Percentiles rank a stretch among this genome's conserved stretches.
phyloP scores from a whole-genome alignment of 2,329 filamentous ascomycete species.

The Chalaropsis thielavioides region DNA sequence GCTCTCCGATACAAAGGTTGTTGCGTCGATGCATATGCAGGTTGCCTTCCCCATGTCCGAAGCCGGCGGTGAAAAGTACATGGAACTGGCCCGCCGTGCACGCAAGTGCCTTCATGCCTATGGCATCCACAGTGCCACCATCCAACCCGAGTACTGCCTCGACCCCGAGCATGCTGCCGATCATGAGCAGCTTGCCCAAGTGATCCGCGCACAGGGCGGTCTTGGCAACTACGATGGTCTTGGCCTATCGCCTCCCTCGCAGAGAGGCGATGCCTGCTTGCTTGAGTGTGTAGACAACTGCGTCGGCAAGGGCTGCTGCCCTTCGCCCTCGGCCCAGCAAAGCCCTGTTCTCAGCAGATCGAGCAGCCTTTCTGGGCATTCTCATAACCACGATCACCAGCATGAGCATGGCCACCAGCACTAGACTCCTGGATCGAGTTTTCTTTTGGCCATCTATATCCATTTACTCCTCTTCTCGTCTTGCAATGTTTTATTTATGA shows the following conservation, averaged over 20 bases:
- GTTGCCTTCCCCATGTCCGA: constrained; percentile 81
- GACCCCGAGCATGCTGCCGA: constrained; percentile 33
- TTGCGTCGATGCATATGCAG: constrained; percentile 87
- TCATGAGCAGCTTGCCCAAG: constrained; percentile 27
- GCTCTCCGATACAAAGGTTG: constrained; percentile 82
- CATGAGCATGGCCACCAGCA: constrained; percentile 12
- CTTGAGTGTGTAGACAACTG: constrained; percentile 40
- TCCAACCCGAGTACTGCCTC: constrained; percentile 77
- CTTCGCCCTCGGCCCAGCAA: constrained; percentile 16
- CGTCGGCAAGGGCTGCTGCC: constrained; percentile 33
- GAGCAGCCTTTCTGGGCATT: constrained; percentile 8
- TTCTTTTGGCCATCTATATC: background rate
- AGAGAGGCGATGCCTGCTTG: constrained; percentile 29
- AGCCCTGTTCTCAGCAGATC: constrained; percentile 15
- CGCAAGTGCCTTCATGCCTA: constrained; percentile 84
- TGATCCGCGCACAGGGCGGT: constrained; percentile 26
- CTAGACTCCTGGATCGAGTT: background rate
- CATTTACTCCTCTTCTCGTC: background rate
- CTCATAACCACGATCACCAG: constrained; percentile 13
- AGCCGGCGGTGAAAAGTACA: constrained; percentile 66
- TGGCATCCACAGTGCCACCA: constrained; percentile 92
- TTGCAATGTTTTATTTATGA: background rate
- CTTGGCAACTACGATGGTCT: constrained; percentile 21
- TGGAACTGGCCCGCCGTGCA: constrained; percentile 72
- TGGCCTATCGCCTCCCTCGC: constrained; percentile 23